Evolutionary conservation across 202 grass and related monocot genomes (phyloP).

Genomic region (Bolboschoenoplectus hybrid): DNA sequence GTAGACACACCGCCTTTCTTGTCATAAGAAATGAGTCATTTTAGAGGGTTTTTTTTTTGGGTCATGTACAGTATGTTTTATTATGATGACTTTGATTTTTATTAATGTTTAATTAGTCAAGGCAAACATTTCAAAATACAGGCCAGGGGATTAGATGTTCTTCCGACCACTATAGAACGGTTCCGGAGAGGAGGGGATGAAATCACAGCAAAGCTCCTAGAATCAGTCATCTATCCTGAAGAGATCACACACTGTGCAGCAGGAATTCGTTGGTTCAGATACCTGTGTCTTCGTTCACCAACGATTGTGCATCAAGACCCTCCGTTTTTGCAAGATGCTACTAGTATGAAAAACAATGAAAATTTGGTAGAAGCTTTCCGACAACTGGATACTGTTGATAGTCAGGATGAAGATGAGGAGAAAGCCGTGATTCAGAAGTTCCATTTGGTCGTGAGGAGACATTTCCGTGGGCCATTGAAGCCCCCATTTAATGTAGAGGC

Average conservation of each 20-base stretch:
- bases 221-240: slow-evolving; percentile 81
- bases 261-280: slow-evolving; percentile 89
- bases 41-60: neutral
- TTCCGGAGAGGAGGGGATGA: slow-evolving; percentile 76
- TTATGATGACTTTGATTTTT: slow-evolving; percentile 12
- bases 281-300: slow-evolving; percentile 47
- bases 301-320: neutral
- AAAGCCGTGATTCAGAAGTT: slow-evolving; percentile 56
- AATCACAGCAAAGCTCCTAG: slow-evolving; percentile 69
- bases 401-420: neutral
- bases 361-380: slow-evolving; percentile 16
- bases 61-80: neutral
- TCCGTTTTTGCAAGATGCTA: slow-evolving; percentile 28
- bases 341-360: slow-evolving; percentile 3
- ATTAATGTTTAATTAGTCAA: slow-evolving; percentile 22
- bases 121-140: slow-evolving; percentile 42
- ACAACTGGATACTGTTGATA: slow-evolving; percentile 31
- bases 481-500: slow-evolving; percentile 77
- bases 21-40: neutral
- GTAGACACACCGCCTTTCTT: neutral
- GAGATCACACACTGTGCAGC: slow-evolving; percentile 84
- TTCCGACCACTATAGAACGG: slow-evolving; percentile 82
- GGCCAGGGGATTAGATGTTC: slow-evolving; percentile 90
- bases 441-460: slow-evolving; percentile 64
- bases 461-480: slow-evolving; percentile 76